These are phyloP conservation scores for Exutisphaerella laricina DNA, from an alignment of 2,329 filamentous ascomycete species.

Conservation along the genomic window DNA sequence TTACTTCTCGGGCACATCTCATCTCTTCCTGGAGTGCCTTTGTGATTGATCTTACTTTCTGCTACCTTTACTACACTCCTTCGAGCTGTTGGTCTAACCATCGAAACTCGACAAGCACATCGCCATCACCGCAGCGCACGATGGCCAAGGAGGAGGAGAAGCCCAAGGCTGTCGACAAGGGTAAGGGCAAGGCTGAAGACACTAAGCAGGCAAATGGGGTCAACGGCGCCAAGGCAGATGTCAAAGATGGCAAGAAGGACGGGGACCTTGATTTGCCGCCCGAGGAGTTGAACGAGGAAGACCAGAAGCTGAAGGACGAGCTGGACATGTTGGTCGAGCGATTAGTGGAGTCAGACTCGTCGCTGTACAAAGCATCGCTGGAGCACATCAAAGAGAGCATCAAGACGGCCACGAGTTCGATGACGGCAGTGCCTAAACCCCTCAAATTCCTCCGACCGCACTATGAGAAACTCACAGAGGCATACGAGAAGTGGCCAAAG, in stretches of 20 bases:
- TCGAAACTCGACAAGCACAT: constrained; percentile 1
- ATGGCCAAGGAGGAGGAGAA: constrained; percentile 92
- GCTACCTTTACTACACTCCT: too few relatives aligned
- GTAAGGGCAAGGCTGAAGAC: constrained; percentile 82
- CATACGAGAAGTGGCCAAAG: constrained; percentile 83
- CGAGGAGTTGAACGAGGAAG: constrained; percentile 95
- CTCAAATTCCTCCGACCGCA: constrained; percentile 97
- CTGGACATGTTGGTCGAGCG: constrained; percentile 97
- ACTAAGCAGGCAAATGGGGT: constrained; percentile 55
- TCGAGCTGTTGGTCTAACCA: too few relatives aligned
- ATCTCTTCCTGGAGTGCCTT: background rate
- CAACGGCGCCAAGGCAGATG: constrained; percentile 49
- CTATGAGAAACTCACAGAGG: constrained; percentile 79
- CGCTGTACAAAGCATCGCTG: constrained; percentile 84
- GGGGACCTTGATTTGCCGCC: constrained; percentile 65
- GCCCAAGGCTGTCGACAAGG: constrained; percentile 78
- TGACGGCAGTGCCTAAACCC: constrained; percentile 98
- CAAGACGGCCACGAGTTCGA: constrained; percentile 98
- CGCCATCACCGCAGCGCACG: constrained; percentile 37
- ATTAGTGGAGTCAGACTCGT: constrained; percentile 78
- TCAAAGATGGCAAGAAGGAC: constrained; percentile 67
- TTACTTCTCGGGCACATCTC: background rate
- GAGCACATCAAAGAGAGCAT: constrained; percentile 98
- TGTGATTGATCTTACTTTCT: too few relatives aligned
- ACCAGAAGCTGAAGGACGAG: constrained; percentile 96